These are phyloP conservation scores for Pilatotrama ljubarskyi DNA, from an alignment of 768 basidiomycete genomes.

Conservation along the genomic window DNA sequence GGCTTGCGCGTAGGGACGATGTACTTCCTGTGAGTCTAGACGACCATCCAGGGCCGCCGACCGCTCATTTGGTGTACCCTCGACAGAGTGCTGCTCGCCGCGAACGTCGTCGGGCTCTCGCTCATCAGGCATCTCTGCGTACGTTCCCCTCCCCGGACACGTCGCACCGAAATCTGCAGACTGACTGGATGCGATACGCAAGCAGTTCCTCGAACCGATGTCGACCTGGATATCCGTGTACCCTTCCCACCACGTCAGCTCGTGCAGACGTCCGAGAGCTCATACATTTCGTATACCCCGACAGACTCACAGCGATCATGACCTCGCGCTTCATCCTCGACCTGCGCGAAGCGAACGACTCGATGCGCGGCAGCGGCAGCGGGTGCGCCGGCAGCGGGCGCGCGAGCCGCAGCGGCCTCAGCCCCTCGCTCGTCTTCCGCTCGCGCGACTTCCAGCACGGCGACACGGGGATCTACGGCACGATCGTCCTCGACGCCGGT, in stretches of 20 bases:
- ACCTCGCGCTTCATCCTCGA: constrained; percentile 1
- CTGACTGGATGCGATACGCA: neutral
- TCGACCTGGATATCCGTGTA: neutral
- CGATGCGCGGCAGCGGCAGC: neutral
- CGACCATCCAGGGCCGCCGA: neutral
- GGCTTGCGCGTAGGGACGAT: neutral
- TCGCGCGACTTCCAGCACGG: no score
- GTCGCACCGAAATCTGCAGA: no score
- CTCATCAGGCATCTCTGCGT: neutral
- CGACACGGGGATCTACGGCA: no score
- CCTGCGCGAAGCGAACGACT: neutral
- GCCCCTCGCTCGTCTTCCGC: no score
- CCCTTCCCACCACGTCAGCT: no score
- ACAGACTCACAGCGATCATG: neutral
- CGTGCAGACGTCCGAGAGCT: no score
- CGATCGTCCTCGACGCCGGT: no score
- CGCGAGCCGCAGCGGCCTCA: no score
- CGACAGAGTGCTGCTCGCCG: neutral
- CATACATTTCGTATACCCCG: neutral
- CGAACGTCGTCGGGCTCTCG: neutral
- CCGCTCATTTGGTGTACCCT: neutral
- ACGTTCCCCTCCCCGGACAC: neutral
- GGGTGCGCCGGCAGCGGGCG: no score
- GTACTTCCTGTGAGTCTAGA: neutral
- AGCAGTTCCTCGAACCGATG: neutral